Percentiles rank a stretch among this genome's conserved stretches.
Conservation (phyloP, 345 rosid species). For the Adansonia digitata region DNA sequence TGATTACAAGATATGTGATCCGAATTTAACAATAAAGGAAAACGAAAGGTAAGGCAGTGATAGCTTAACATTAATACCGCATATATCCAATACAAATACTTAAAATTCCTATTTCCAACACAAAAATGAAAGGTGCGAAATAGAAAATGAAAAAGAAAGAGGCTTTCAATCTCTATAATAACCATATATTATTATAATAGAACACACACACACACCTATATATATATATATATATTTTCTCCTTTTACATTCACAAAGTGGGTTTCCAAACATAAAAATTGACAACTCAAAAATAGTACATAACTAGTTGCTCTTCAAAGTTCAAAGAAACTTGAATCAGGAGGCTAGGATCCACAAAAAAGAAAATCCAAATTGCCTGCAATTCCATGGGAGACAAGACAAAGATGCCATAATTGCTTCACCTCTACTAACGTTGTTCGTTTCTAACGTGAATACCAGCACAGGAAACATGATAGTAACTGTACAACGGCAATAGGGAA, state of each 20-base stretch:
- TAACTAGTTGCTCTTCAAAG: conserved; percentile 8
- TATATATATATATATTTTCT: no score
- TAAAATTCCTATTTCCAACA: neutral
- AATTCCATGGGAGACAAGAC: conserved; percentile 12
- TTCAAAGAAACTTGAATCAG: neutral
- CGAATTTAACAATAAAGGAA: neutral
- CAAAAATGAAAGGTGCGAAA: neutral
- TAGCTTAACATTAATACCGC: neutral
- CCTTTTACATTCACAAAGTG: conserved; percentile 8
- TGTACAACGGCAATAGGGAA: conserved; percentile 23
- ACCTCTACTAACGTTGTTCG: conserved; percentile 12
- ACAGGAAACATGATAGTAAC: conserved; percentile 3
- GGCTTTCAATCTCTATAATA: neutral
- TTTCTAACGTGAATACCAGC: neutral
- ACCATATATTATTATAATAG: no score
- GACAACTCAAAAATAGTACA: conserved; percentile 7
- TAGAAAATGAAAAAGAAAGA: neutral
- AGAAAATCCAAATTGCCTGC: conserved; percentile 36
- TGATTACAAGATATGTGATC: neutral
- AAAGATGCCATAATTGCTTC: neutral
- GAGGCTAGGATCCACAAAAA: conserved; percentile 44
- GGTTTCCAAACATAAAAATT: neutral
- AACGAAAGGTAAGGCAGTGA: neutral
- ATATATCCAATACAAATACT: neutral
- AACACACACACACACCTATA: no score